Conservation (phyloP, 805 yeast genomes). For the Cyberlindnera petersonii region DNA sequence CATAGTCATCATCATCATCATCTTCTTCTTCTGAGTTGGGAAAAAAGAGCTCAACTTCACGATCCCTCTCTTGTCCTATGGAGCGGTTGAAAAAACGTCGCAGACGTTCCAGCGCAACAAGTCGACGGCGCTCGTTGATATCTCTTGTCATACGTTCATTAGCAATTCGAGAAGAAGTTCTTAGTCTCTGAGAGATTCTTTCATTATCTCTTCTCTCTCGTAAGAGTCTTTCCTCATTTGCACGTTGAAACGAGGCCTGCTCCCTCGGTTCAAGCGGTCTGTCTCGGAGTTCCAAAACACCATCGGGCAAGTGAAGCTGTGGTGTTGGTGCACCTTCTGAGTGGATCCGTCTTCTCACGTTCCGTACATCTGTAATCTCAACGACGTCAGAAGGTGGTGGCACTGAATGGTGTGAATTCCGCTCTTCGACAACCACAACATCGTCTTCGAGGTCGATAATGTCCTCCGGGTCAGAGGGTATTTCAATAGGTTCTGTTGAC, state of each 20-base stretch:
- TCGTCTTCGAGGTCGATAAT: constrained; percentile 3
- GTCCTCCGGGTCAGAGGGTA: not conserved
- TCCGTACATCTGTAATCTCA: not conserved
- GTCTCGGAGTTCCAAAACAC: not conserved
- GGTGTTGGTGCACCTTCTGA: constrained; percentile 1
- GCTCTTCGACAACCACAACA: not conserved
- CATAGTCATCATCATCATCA: not conserved
- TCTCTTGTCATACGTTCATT: too few relatives aligned
- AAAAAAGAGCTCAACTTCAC: not conserved
- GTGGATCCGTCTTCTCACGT: not conserved
- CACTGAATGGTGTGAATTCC: not conserved
- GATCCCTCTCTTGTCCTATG: not conserved
- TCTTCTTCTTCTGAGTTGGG: constrained; percentile 6
- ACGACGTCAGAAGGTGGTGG: constrained; percentile 2
- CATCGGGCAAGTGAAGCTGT: not conserved
- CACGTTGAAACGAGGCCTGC: not conserved
- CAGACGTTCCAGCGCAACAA: too few relatives aligned
- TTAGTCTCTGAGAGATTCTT: not conserved
- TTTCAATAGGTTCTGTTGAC: not conserved
- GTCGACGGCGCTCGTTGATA: too few relatives aligned
- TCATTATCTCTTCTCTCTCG: not conserved
- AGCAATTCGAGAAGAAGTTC: too few relatives aligned
- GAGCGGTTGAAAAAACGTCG: too few relatives aligned
- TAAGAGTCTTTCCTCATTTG: not conserved
- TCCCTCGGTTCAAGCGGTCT: not conserved